Conservation (phyloP, 331 rosid genomes). For the Pyracantha coccinea region DNA sequence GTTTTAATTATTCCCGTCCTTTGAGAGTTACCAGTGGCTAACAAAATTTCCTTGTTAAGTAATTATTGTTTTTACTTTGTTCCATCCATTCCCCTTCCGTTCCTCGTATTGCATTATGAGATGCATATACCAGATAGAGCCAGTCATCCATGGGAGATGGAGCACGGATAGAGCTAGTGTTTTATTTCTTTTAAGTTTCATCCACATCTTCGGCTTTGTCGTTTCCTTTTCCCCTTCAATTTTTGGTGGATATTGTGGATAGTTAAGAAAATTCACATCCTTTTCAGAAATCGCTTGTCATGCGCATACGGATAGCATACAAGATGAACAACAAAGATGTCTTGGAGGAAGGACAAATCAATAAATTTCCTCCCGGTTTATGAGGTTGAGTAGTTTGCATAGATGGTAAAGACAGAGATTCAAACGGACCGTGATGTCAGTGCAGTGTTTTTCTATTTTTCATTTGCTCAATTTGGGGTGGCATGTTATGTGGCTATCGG, state of each 20-base stretch:
- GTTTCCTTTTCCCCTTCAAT: not conserved
- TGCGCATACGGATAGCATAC: slow-evolving; percentile 93
- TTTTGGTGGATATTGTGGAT: not conserved
- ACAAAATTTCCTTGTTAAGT: too few relatives aligned
- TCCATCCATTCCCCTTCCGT: not conserved
- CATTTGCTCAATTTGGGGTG: slow-evolving; percentile 27
- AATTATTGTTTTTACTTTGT: not conserved
- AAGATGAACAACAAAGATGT: slow-evolving; percentile 74
- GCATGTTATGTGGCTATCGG: slow-evolving; percentile 29
- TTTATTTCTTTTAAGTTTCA: not conserved
- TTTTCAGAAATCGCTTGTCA: slow-evolving; percentile 86
- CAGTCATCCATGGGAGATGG: not conserved
- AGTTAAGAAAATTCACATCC: slow-evolving; percentile 3
- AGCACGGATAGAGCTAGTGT: not conserved
- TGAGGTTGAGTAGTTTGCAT: slow-evolving; percentile 33
- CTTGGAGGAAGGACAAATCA: slow-evolving; percentile 90
- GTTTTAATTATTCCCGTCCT: not conserved
- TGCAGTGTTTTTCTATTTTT: slow-evolving; percentile 21
- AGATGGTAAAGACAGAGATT: slow-evolving; percentile 22
- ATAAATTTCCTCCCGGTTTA: slow-evolving; percentile 71
- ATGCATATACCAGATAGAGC: not conserved
- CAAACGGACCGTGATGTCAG: slow-evolving; percentile 14
- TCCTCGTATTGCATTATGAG: not conserved
- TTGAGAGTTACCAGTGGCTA: not conserved
- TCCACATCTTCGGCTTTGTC: not conserved